Conservation (phyloP, 768 basidiomycete genomes). For the Panaeolus papilionaceus region DNA sequence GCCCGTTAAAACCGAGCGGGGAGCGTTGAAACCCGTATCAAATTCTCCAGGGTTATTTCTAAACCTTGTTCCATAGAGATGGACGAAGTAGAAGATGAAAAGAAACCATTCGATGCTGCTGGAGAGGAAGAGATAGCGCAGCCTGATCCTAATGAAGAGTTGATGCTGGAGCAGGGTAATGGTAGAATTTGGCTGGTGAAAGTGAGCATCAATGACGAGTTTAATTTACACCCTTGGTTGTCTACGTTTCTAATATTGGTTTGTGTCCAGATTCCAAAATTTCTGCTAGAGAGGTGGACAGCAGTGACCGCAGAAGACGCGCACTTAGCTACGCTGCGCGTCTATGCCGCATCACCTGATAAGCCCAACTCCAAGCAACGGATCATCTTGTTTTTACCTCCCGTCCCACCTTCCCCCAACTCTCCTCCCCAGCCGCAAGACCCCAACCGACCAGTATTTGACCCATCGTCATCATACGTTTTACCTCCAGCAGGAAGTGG, state of each 20-base stretch:
- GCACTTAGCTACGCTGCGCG: conserved; percentile 84
- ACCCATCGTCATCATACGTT: conserved; percentile 36
- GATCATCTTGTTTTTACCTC: conserved; percentile 72
- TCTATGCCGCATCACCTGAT: conserved; percentile 55
- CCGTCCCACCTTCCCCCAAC: conserved; percentile 45
- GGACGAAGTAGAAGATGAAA: conserved; percentile 60
- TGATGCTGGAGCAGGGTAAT: conserved; percentile 79
- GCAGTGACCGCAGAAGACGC: conserved; percentile 74
- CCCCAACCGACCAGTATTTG: conserved; percentile 46
- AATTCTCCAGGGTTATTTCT: background rate
- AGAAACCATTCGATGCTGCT: conserved; percentile 67
- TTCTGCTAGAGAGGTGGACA: conserved; percentile 88
- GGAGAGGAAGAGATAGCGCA: conserved; percentile 64
- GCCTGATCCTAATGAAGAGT: conserved; percentile 82
- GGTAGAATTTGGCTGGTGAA: conserved; percentile 88
- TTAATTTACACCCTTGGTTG: conserved; percentile 12
- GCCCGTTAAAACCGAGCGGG: background rate
- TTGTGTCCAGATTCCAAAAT: conserved; percentile 74
- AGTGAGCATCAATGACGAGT: conserved; percentile 44
- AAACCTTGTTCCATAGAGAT: conserved; percentile 16
- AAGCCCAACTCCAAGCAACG: conserved; percentile 55
- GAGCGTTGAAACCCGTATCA: background rate
- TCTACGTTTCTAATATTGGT: background rate
- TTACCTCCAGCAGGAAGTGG: conserved; percentile 28
- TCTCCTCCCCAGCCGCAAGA: conserved; percentile 28